phyloP scores from a whole-genome alignment of 441 rosid species.

The Melastoma candidum region DNA sequence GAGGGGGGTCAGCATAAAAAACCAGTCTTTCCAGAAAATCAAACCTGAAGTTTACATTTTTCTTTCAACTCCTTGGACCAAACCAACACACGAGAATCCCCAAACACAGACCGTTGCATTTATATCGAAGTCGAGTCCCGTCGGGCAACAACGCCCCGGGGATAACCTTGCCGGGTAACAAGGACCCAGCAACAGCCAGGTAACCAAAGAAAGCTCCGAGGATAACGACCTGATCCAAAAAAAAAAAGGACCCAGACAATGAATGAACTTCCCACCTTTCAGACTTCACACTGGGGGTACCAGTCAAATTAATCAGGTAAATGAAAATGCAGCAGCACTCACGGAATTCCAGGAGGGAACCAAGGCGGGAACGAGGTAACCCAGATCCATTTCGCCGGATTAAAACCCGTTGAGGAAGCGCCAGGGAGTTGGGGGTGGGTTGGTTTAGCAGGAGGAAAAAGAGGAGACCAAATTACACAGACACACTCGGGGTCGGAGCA shows the following conservation, averaged over 20 bases:
- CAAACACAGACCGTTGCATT: slow-evolving; percentile 55
- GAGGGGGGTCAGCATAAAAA: neutral
- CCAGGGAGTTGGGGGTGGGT: too few relatives aligned
- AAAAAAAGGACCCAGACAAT: neutral
- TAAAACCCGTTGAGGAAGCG: too few relatives aligned
- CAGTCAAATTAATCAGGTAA: neutral
- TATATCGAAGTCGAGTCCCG: slow-evolving; percentile 58
- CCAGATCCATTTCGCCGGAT: slow-evolving; percentile 47
- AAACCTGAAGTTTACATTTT: neutral
- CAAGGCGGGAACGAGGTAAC: slow-evolving; percentile 28
- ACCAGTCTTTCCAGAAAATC: slow-evolving; percentile 7
- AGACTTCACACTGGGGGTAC: neutral
- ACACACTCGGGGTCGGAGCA: too few relatives aligned
- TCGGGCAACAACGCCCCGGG: slow-evolving; percentile 62
- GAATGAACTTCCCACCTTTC: neutral
- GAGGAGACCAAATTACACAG: too few relatives aligned
- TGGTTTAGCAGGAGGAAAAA: too few relatives aligned
- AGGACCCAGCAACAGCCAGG: slow-evolving; percentile 65
- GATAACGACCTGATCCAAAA: slow-evolving; percentile 29
- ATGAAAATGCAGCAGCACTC: slow-evolving; percentile 10
- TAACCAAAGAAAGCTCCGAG: slow-evolving; percentile 45
- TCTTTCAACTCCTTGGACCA: neutral
- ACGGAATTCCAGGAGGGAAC: slow-evolving; percentile 66
- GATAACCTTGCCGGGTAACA: slow-evolving; percentile 60
- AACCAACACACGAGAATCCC: neutral